Conservation (phyloP, 345 rosid genomes). For the Sonneratia alba region DNA sequence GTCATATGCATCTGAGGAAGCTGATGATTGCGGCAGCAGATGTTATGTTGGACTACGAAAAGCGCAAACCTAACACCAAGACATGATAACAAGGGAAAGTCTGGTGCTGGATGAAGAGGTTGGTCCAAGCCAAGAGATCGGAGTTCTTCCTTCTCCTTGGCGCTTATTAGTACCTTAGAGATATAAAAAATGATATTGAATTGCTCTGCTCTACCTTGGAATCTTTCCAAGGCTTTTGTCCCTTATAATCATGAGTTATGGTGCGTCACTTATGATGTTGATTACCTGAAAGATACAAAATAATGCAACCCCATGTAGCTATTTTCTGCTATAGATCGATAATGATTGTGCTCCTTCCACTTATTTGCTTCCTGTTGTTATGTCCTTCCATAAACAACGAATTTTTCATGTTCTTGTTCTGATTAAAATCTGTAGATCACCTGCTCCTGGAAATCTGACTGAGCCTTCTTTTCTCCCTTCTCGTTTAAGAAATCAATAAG, state of each 20-base stretch:
- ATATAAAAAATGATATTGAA: background rate
- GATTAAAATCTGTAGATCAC: background rate
- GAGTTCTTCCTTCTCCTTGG: background rate
- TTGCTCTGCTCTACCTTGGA: background rate
- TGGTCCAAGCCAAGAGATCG: background rate
- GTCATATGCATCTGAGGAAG: slow-evolving; percentile 1
- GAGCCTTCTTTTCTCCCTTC: background rate
- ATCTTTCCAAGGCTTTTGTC: slow-evolving; percentile 3
- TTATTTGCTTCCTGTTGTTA: background rate
- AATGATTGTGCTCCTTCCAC: slow-evolving; percentile 11
- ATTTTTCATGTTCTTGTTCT: background rate
- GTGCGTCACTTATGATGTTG: slow-evolving; percentile 9
- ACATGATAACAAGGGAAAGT: slow-evolving; percentile 9
- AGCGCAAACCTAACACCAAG: slow-evolving; percentile 4
- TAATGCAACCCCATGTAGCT: background rate
- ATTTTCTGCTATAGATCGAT: background rate
- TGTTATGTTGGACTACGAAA: slow-evolving; percentile 8
- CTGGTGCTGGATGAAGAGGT: background rate
- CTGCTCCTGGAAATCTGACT: background rate
- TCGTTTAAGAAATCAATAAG: background rate
- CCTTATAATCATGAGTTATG: slow-evolving; percentile 1
- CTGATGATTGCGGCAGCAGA: background rate
- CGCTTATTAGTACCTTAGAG: background rate
- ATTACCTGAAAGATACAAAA: background rate
- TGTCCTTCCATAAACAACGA: background rate